phyloP scores from a whole-genome alignment of 202 grass and related monocot genomes.

The Sporobolus alterniflorus region DNA sequence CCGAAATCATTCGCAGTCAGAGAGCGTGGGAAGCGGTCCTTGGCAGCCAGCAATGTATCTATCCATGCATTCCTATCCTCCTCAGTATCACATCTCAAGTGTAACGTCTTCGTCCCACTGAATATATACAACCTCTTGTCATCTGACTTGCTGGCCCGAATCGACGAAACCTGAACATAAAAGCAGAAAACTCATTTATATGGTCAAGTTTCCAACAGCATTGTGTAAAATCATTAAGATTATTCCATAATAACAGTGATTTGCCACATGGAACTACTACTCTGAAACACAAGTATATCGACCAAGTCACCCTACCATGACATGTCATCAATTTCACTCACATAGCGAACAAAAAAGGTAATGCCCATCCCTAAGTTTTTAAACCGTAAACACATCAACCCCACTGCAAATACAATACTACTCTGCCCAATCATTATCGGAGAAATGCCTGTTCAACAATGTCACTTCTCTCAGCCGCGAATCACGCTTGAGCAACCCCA shows the following conservation, averaged over 20 bases:
- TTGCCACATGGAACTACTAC: conserved; percentile 1
- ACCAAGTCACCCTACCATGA: not conserved
- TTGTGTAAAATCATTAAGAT: conserved; percentile 16
- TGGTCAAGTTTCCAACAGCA: conserved; percentile 17
- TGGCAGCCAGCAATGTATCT: conserved; percentile 65
- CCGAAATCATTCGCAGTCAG: conserved; percentile 60
- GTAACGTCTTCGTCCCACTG: conserved; percentile 90
- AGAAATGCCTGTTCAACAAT: conserved; percentile 32
- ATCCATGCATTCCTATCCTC: conserved; percentile 85
- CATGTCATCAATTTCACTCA: conserved; percentile 31
- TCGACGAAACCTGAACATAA: conserved; percentile 82
- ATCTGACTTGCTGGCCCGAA: conserved; percentile 95
- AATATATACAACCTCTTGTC: conserved; percentile 99
- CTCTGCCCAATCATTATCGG: conserved; percentile 42
- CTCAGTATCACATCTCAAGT: conserved; percentile 83
- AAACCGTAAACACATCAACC: conserved; percentile 29
- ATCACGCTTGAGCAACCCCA: conserved; percentile 31
- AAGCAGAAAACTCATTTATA: conserved; percentile 21
- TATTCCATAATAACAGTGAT: not conserved
- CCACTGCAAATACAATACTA: conserved; percentile 39
- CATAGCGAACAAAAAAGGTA: conserved; percentile 8
- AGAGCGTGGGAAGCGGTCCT: conserved; percentile 68
- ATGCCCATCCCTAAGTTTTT: not conserved
- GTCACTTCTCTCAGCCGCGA: conserved; percentile 22
- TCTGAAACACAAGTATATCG: conserved; percentile 6